phyloP scores from a whole-genome alignment of 306 rosid genomes.

The Adenanthera pavonina region DNA sequence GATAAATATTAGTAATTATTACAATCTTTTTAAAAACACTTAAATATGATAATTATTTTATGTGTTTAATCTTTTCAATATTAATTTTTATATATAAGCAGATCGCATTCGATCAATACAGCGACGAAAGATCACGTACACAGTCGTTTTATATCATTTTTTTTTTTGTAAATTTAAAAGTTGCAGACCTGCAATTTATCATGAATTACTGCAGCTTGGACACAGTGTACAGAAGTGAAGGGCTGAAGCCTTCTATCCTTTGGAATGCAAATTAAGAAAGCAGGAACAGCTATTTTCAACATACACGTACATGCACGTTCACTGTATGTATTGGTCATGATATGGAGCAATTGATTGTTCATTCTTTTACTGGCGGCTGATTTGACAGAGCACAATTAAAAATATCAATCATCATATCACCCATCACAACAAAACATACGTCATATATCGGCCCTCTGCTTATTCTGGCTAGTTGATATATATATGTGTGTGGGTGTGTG shows the following conservation, averaged over 20 bases:
- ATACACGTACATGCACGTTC: background rate
- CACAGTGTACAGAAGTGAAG: background rate
- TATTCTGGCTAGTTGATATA: slow-evolving; percentile 1
- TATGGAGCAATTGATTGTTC: background rate
- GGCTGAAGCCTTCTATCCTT: background rate
- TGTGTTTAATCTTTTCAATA: too few species aligned
- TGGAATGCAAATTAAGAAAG: background rate
- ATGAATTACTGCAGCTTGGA: too few species aligned
- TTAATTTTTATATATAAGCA: too few species aligned
- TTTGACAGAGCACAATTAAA: background rate
- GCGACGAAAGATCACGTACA: too few species aligned
- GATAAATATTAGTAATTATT: too few species aligned
- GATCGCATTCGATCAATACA: too few species aligned
- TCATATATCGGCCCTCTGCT: slow-evolving; percentile 1
- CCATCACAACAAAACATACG: background rate
- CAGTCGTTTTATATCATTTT: too few species aligned
- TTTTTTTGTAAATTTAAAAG: too few species aligned
- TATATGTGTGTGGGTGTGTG: background rate
- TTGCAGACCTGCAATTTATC: too few species aligned
- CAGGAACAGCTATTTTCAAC: background rate
- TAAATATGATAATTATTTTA: too few species aligned
- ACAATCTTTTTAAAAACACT: too few species aligned
- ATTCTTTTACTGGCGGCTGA: background rate
- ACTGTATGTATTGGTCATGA: background rate
- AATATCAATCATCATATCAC: slow-evolving; percentile 18